These are phyloP conservation scores for Yarrowia sp. DNA, from an alignment of 805 yeast genomes.

Conservation along the genomic window DNA sequence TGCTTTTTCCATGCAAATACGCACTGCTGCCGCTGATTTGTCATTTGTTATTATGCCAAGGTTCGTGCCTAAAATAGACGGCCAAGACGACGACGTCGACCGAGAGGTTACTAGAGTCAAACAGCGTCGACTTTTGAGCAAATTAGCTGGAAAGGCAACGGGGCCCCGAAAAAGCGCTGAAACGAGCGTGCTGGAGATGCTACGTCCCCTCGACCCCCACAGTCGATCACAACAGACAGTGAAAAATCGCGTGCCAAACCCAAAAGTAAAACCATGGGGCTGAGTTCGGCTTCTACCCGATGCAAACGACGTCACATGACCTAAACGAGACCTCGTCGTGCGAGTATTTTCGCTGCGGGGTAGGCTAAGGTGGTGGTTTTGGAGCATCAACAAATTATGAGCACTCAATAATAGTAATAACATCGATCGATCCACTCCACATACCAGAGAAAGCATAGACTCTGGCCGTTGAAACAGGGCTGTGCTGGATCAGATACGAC, in stretches of 20 bases:
- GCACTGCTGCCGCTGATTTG: no score
- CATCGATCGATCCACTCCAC: not conserved
- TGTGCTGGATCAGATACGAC: not conserved
- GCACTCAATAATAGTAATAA: no score
- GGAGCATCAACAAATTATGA: no score
- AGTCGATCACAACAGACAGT: not conserved
- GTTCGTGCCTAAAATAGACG: constrained; percentile 2
- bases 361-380: no score
- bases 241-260: constrained; percentile 9
- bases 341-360: no score
- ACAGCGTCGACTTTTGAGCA: not conserved
- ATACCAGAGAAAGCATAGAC: not conserved
- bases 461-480: constrained; percentile 4
- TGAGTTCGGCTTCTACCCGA: not conserved
- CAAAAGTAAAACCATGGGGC: constrained; percentile 7
- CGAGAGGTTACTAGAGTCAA: not conserved
- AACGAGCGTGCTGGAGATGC: no score
- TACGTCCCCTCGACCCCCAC: not conserved
- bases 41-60: not conserved
- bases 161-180: no score
- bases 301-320: not conserved
- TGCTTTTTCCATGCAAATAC: not conserved
- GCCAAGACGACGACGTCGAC: not conserved
- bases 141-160: not conserved
- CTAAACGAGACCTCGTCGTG: no score